Conservation (phyloP, 1,139 yeast species). For the Scheffersomyces segobiensis region DNA sequence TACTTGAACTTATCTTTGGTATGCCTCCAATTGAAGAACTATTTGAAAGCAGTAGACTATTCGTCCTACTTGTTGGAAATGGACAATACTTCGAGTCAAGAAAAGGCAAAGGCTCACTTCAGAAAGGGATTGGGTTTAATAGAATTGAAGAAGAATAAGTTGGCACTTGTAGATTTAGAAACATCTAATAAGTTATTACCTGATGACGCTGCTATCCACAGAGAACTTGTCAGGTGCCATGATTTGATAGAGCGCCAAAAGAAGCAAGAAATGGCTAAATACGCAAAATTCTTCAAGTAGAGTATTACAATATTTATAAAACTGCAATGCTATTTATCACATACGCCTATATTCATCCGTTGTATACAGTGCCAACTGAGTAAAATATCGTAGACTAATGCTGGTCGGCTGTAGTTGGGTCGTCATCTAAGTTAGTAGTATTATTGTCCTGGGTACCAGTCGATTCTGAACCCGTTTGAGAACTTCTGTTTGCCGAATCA, state of each 20-base stretch:
- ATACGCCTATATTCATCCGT: background rate
- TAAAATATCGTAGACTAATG: background rate
- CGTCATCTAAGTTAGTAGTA: background rate
- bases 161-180: slow-evolving; percentile 48
- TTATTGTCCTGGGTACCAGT: background rate
- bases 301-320: background rate
- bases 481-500: background rate
- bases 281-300: slow-evolving; percentile 55
- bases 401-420: background rate
- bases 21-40: slow-evolving; percentile 48
- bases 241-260: slow-evolving; percentile 40
- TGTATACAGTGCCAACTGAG: background rate
- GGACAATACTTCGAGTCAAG: slow-evolving; percentile 33
- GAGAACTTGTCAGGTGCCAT: slow-evolving; percentile 44
- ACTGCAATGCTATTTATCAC: background rate
- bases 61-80: slow-evolving; percentile 57
- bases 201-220: slow-evolving; percentile 49
- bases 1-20: slow-evolving; percentile 62
- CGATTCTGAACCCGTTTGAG: background rate
- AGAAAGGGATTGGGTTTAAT: slow-evolving; percentile 57
- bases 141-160: slow-evolving; percentile 46
- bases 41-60: slow-evolving; percentile 48
- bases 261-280: slow-evolving; percentile 51
- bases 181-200: slow-evolving; percentile 48
- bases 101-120: slow-evolving; percentile 62